Evolutionary conservation across 2,329 filamentous ascomycete genomes (phyloP).

Genomic region (Colletotrichum acutatum): DNA sequence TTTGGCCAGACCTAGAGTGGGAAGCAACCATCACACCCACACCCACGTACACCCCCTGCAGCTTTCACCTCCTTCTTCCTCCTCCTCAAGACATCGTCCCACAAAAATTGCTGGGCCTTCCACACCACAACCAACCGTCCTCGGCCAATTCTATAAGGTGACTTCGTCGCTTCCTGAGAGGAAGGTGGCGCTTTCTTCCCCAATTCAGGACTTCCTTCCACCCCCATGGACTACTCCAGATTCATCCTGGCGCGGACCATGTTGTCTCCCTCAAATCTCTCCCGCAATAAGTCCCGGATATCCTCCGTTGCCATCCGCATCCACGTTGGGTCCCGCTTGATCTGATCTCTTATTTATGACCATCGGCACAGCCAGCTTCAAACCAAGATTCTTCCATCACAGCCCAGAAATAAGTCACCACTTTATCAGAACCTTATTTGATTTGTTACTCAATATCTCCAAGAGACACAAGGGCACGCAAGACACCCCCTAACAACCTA

Average conservation of each 20-base stretch:
- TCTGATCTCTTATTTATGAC: slow-evolving; percentile 15
- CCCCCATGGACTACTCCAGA: not conserved
- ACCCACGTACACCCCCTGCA: not conserved
- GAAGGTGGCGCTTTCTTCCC: slow-evolving; percentile 12
- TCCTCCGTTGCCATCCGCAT: not conserved
- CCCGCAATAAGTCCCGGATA: not conserved
- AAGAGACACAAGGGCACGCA: not conserved
- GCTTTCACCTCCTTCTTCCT: not conserved
- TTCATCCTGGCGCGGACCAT: not conserved
- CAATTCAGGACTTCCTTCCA: not conserved
- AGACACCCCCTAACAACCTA: not conserved
- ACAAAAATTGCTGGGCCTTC: not conserved
- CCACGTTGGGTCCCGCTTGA: not conserved
- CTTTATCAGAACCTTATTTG: not conserved
- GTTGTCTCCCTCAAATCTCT: slow-evolving; percentile 22
- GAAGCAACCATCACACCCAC: not conserved
- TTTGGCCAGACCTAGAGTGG: not conserved
- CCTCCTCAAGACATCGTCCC: not conserved
- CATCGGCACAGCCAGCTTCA: not conserved
- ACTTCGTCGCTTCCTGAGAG: slow-evolving; percentile 1
- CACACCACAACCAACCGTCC: not conserved
- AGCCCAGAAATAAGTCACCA: not conserved
- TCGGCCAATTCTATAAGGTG: not conserved
- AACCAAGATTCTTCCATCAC: not conserved
- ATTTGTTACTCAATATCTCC: not conserved